These are phyloP conservation scores for Anastatica hierochuntica DNA, from an alignment of 345 rosid genomes.

Conservation along the genomic window DNA sequence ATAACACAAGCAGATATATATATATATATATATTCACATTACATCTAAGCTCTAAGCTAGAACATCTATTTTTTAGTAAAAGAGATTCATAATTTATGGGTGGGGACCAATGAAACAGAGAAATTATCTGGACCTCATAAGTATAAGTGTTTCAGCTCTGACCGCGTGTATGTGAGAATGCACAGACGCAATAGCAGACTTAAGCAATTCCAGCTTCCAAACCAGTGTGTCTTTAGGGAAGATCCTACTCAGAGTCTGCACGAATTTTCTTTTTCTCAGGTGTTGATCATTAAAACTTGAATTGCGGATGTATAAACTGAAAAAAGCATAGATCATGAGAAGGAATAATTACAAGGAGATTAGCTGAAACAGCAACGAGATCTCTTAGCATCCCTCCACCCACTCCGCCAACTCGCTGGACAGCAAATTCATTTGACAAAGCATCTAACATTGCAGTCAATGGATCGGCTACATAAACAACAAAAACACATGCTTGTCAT, in stretches of 20 bases:
- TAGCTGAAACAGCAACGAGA: background rate
- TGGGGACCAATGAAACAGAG: no score
- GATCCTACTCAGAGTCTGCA: constrained; percentile 43
- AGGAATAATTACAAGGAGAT: background rate
- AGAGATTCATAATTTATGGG: background rate
- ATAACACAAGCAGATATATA: background rate
- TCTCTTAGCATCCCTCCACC: constrained; percentile 11
- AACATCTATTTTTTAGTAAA: background rate
- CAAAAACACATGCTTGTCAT: background rate
- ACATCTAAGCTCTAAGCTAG: background rate
- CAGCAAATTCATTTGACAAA: background rate
- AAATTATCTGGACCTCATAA: constrained; percentile 49
- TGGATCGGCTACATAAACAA: background rate
- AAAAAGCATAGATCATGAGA: background rate
- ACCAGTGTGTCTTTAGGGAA: constrained; percentile 50
- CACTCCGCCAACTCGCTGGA: background rate
- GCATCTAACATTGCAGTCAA: background rate
- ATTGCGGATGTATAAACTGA: background rate
- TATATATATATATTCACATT: no score
- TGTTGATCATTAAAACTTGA: background rate
- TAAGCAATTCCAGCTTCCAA: constrained; percentile 59
- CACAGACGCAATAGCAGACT: constrained; percentile 36
- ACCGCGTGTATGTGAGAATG: constrained; percentile 44
- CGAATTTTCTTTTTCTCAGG: background rate
- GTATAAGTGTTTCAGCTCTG: constrained; percentile 43